phyloP scores from a whole-genome alignment of 208 protist species.

The Wallacemonas sp. region DNA sequence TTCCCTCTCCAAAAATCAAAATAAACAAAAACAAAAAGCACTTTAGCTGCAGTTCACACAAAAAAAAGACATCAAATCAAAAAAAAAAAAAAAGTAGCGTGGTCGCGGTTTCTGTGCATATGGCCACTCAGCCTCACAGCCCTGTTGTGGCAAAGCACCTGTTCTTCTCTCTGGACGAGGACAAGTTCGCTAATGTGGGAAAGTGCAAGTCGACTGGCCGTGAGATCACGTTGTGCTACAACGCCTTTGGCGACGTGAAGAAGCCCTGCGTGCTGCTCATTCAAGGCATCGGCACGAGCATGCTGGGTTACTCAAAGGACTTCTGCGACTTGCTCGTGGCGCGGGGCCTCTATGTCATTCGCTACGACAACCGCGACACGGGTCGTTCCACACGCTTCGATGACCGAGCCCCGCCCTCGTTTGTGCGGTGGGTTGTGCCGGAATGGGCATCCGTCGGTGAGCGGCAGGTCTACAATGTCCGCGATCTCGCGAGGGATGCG shows the following conservation, averaged over 20 bases:
- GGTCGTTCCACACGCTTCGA: constrained; percentile 64
- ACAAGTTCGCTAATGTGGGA: constrained; percentile 56
- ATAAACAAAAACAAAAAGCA: too few relatives aligned
- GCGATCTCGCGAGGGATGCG: constrained; percentile 73
- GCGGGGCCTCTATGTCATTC: constrained; percentile 67
- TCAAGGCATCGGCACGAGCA: constrained; percentile 43
- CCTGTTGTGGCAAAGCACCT: constrained; percentile 17
- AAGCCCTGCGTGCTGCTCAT: constrained; percentile 74
- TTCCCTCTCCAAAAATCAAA: neutral
- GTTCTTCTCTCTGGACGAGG: constrained; percentile 21
- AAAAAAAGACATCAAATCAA: neutral
- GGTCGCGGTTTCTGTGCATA: neutral
- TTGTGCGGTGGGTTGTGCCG: constrained; percentile 51
- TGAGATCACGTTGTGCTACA: constrained; percentile 75
- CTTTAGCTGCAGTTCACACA: neutral
- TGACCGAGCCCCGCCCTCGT: constrained; percentile 27
- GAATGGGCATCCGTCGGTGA: constrained; percentile 46
- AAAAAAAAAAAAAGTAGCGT: constrained; percentile 2
- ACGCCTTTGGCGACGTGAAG: constrained; percentile 59
- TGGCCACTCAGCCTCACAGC: neutral
- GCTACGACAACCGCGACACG: constrained; percentile 80
- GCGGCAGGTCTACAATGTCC: constrained; percentile 50
- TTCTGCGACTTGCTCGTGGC: constrained; percentile 49
- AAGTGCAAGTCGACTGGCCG: constrained; percentile 56
- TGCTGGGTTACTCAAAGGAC: constrained; percentile 23